Percentiles rank a stretch among this genome's conserved stretches.
Evolutionary conservation across 768 basidiomycete species (phyloP).

Genomic region (Tephrocybe sp.): DNA sequence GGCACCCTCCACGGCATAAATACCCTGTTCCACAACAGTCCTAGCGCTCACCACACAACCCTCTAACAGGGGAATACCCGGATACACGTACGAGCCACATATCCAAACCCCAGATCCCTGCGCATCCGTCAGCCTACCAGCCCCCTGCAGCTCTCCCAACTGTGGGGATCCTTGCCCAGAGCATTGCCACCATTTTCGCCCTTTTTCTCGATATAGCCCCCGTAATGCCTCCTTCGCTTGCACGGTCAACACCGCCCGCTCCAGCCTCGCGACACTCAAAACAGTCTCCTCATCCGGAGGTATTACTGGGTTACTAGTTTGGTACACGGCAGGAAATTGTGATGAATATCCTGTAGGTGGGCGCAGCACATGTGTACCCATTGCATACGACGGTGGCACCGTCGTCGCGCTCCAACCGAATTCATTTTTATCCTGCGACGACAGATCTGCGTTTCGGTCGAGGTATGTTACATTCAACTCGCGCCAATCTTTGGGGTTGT

Average conservation of each 20-base stretch:
- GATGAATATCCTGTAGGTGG: slow-evolving; percentile 31
- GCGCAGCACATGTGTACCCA: slow-evolving; percentile 66
- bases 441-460: slow-evolving; percentile 2
- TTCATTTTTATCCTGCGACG: slow-evolving; percentile 5
- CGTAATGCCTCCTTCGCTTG: slow-evolving; percentile 49
- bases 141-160: slow-evolving; percentile 54
- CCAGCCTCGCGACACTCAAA: slow-evolving; percentile 56
- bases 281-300: slow-evolving; percentile 44
- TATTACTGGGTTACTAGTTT: slow-evolving; percentile 74
- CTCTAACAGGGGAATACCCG: slow-evolving; percentile 76
- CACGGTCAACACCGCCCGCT: slow-evolving; percentile 57
- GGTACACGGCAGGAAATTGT: slow-evolving; percentile 43
- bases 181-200: slow-evolving; percentile 42
- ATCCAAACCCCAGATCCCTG: slow-evolving; percentile 56
- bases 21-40: slow-evolving; percentile 47
- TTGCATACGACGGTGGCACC: slow-evolving; percentile 46
- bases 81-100: slow-evolving; percentile 68
- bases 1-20: slow-evolving; percentile 34
- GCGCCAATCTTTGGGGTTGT: slow-evolving; percentile 44
- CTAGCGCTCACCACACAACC: slow-evolving; percentile 77
- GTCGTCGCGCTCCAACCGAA: slow-evolving; percentile 26
- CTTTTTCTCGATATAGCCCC: slow-evolving; percentile 37
- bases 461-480: slow-evolving; percentile 61
- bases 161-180: slow-evolving; percentile 30
- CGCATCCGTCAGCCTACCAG: slow-evolving; percentile 28